Percentiles rank a stretch among this genome's conserved stretches.
Evolutionary conservation across 139 green algal genomes (phyloP).

Genomic region (Micractinium conductrix): DNA sequence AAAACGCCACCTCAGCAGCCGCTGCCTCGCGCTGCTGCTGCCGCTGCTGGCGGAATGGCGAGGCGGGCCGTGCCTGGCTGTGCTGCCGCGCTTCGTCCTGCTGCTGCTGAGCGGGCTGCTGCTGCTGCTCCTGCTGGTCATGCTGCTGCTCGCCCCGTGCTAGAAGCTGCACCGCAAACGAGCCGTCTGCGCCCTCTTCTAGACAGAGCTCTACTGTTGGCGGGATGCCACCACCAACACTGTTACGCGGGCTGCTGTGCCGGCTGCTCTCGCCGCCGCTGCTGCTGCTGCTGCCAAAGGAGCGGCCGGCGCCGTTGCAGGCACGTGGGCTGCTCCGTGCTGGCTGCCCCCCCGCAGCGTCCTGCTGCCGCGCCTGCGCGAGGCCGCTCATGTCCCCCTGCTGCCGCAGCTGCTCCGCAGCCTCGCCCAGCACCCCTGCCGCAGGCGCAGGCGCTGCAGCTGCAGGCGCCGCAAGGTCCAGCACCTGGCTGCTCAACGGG

Average conservation of each 20-base stretch:
- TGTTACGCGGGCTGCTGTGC: background rate
- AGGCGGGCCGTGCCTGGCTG: no score
- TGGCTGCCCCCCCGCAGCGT: background rate
- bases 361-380: background rate
- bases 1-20: constrained; percentile 1
- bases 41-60: background rate
- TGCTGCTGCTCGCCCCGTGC: background rate
- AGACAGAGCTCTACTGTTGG: background rate
- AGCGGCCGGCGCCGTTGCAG: background rate
- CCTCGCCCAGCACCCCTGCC: background rate
- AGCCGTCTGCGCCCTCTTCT: background rate
- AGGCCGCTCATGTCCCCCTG: background rate
- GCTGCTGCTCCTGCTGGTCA: background rate
- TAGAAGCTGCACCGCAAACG: background rate
- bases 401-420: background rate
- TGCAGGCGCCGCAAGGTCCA: background rate
- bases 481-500: background rate
- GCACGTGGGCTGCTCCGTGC: background rate
- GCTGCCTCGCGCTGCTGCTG: background rate
- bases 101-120: background rate
- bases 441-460: background rate
- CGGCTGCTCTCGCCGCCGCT: background rate
- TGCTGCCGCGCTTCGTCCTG: background rate
- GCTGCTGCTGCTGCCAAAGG: no score
- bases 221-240: background rate